Evolutionary conservation across 208 protist species (phyloP), one percentile per base, ranked within the genome.

Genomic region (Porcisia deanei): DNA sequence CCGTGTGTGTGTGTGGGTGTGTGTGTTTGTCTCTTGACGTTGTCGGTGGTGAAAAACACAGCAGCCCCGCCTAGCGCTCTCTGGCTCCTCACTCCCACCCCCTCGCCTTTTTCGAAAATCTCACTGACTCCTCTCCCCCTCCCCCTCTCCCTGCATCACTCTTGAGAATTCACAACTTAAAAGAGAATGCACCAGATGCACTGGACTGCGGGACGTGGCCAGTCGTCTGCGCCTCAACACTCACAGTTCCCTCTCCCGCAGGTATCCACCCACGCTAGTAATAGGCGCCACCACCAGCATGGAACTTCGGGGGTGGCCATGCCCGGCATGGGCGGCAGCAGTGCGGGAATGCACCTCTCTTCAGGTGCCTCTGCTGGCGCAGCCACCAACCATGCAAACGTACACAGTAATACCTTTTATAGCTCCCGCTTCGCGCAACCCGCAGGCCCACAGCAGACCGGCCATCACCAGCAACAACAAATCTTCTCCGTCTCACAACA

Each of bases 171-270:
- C 2, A 52, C 49, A 45, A 73, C 10, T 34, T 0, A 52, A 5
- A 12, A 3, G 10, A 9, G 4, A 52, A 82, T 82, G 78, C 78
- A 82, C 67, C 78, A 82, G 60, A 47, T 78, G 65, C 78, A 82
- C 60, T 82, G 78, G 78, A 82, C 73, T 3, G 55, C 78, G 57
- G 73, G 65, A 60, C 66, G 78, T 43, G 78, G 78, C 18, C 66
- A 77, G 53, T 60, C 71, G 2, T 25, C 78, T 8, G 68, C 22
- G 4, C 59, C 55, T 49, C 68, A 72, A 34, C 49, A 41, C 30
- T 60, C 68, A 20, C 68, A 47, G 4, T 18, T 54, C 3, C 60
- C 61, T 20, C 20, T 45, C 57, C 49, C 60, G 30, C 72, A 68
- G 10, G 20, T 53, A 45, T 25, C 63, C 20, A 45, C 63, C 6